Evolutionary conservation across 1,284 basidiomycete species (phyloP), one percentile per base, ranked within the genome.

Genomic region (Ceratobasidium sp.): DNA sequence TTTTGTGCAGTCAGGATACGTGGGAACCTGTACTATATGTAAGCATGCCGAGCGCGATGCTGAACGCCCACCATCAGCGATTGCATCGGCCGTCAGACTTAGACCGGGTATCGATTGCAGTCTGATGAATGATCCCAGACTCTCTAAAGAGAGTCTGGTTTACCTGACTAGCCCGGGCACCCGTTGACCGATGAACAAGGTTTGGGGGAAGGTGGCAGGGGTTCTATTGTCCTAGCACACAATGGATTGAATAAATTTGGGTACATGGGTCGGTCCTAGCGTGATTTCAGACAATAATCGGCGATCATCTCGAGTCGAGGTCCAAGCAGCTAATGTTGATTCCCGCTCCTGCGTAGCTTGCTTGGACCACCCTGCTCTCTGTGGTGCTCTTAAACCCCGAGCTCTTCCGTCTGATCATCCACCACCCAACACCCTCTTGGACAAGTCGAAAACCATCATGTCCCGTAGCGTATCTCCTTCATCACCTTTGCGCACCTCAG

Each of bases 331-430:
- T 61, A 30, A 59, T 58, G 56, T 58, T 58, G 56, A 30, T 58
- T 58, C 56, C 16, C 56, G 38, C 14, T 53, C 67, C 40, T 21
- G 40, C 67, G 18, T 58, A 61, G 53, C 25, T 21, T 49, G 36
- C 69, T 71, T 70, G 48, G 69, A 61, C 58, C 69, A 23, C 8
- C 58, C 56, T 23, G 40, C 33, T n/a, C 60, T 6, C n/a, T 40
- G 56, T 58, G 36, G 30, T 58, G 56, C 36, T 21, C n/a, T 40
- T 58, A 58, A 58, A 58, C 56, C 36, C n/a, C 14, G 7, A n/a
- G 18, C n/a, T 16, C n/a, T 23, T 58, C 56, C 56, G 56, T 40
- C 56, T 11, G 23, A 12, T 5, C 9, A 12, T 23, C 36, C 56
- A 58, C 23, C 56, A n/a, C 36, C 6, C 30, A 58, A 40, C 56